Evolutionary conservation across 2,329 filamentous ascomycete species (phyloP).

Genomic region (Aspergillus sp.): DNA sequence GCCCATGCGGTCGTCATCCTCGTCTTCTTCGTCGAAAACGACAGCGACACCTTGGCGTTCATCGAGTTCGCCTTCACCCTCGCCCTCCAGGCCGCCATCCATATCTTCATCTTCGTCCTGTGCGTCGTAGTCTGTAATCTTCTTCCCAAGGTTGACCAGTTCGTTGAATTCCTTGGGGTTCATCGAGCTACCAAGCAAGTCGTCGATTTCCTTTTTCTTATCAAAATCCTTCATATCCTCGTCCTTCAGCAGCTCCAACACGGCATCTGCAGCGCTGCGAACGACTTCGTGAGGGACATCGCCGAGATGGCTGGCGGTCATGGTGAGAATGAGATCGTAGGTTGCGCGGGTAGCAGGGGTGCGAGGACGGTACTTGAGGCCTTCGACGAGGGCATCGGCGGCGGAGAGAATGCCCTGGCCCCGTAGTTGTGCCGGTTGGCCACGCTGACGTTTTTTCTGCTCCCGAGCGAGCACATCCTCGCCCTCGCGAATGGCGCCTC

Average conservation of each 20-base stretch:
- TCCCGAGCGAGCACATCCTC: slow-evolving; percentile 80
- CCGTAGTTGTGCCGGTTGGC: slow-evolving; percentile 67
- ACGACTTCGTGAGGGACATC: slow-evolving; percentile 92
- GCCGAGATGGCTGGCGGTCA: slow-evolving; percentile 82
- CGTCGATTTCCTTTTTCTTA: slow-evolving; percentile 96
- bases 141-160: slow-evolving; percentile 92
- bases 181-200: slow-evolving; percentile 80
- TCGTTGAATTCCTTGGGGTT: slow-evolving; percentile 93
- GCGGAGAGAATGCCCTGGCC: slow-evolving; percentile 78
- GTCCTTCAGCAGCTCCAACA: slow-evolving; percentile 89
- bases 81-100: slow-evolving; percentile 65
- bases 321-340: slow-evolving; percentile 90
- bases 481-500: slow-evolving; percentile 74
- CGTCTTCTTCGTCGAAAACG: slow-evolving; percentile 90
- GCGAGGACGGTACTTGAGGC: slow-evolving; percentile 84
- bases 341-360: slow-evolving; percentile 89
- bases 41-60: slow-evolving; percentile 96
- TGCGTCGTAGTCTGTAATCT: slow-evolving; percentile 97
- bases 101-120: slow-evolving; percentile 93
- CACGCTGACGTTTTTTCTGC: slow-evolving; percentile 79
- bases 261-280: slow-evolving; percentile 87
- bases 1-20: slow-evolving; percentile 75
- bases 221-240: slow-evolving; percentile 95
- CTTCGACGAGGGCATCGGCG: slow-evolving; percentile 83
- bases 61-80: slow-evolving; percentile 74